Base-by-base conservation (phyloP, 768 basidiomycete species). In the Dacryopinax spathularia region DNA sequence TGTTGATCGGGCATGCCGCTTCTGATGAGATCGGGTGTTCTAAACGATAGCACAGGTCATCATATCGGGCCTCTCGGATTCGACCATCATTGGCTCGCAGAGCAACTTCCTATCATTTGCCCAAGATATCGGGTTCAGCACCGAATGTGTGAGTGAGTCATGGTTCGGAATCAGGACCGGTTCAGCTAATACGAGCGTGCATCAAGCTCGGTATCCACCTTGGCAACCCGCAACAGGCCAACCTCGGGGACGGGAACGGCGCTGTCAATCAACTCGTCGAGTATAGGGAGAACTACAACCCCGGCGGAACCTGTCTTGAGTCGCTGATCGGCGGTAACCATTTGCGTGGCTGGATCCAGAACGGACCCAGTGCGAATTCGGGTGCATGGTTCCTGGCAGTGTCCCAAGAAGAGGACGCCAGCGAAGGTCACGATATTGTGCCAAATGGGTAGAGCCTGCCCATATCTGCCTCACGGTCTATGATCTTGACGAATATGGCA, bases 31-130 rank as follows among this genome's bases (percentile, higher is more conserved):
- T 41, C 64, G 61, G 33, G 18, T 27, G 22, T 34, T 61, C 29
- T 44, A 22, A 37, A 41, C 34, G 22, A 10, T 7, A 6, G 27
- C 1, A 60, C 41, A 80, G 79, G 77, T 87, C 48, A 86, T 88
- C 66, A 79, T 88, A 62, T 88, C 86, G 1, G 84, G 81, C 0
- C 67, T 78, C 39, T 56, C 48, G 3, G 87, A 85, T 68, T 84
- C 84, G 7, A 73, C 81, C 0, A 74, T 22, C 0, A 82, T 87
- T 16, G 77, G 86, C 61, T 84, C 80, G 0, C 77, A 83, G 62
- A 66, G 72, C 29, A 85, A 85, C 0, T 69, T 86, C 60, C 41
- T 83, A 44, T 85, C 84, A 67, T 87, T 77, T 68, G 85, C 83
- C 0, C 76, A 72, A 34, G 80, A 84, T 2, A 80, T 86, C 62